phyloP scores from a whole-genome alignment of 805 yeast genomes.

The Kodamaea jinghongensis region DNA sequence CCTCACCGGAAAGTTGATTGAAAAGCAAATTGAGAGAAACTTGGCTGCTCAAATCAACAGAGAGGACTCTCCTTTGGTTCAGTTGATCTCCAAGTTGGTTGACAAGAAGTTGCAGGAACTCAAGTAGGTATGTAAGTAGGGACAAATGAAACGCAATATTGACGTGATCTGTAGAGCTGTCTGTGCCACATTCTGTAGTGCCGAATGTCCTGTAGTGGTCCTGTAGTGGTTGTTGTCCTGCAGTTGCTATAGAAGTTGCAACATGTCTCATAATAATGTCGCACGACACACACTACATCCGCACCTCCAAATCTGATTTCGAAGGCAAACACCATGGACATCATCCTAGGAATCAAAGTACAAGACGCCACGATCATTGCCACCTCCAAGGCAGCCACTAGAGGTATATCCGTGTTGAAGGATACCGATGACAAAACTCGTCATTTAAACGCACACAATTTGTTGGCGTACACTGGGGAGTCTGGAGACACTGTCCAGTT shows the following conservation, averaged over 20 bases:
- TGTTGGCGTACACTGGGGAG: slow-evolving; percentile 92
- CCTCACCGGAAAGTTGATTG: slow-evolving; percentile 86
- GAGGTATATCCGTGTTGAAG: slow-evolving; percentile 83
- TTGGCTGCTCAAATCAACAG: slow-evolving; percentile 53
- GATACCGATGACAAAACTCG: slow-evolving; percentile 80
- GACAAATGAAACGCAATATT: no score
- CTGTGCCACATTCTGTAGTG: no score
- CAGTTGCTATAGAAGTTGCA: no score
- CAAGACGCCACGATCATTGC: slow-evolving; percentile 81
- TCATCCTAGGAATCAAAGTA: slow-evolving; percentile 81
- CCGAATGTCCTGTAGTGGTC: no score
- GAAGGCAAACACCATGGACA: slow-evolving; percentile 61
- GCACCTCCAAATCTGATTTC: neutral
- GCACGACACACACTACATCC: neutral
- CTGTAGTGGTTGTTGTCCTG: no score
- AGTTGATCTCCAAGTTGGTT: slow-evolving; percentile 39
- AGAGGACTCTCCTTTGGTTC: slow-evolving; percentile 47
- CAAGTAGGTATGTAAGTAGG: no score
- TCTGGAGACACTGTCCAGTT: slow-evolving; percentile 95
- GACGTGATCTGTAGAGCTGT: no score
- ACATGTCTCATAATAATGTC: no score
- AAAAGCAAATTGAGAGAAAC: slow-evolving; percentile 69
- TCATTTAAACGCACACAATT: slow-evolving; percentile 65
- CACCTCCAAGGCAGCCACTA: slow-evolving; percentile 90
- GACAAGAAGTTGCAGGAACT: slow-evolving; percentile 27